Evolutionary conservation across 2,329 filamentous ascomycete genomes (phyloP).

Genomic region (Talaromyces verruculosus): DNA sequence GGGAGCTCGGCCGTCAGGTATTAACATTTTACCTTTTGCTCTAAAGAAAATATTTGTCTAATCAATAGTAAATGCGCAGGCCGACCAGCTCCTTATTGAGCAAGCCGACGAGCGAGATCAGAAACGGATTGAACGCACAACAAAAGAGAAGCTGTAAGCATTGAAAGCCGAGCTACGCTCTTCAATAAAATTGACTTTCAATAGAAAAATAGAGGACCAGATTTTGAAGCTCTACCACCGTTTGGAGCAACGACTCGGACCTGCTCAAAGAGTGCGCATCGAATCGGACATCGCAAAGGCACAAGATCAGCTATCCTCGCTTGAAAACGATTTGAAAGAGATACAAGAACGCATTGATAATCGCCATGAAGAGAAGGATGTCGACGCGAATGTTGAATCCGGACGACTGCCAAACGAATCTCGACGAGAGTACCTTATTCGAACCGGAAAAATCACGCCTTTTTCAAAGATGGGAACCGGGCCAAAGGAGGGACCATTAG

Average conservation of each 20-base stretch:
- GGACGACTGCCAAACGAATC: slow-evolving; percentile 73
- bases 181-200: not conserved
- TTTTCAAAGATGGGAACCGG: slow-evolving; percentile 76
- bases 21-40: not conserved
- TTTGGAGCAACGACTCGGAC: slow-evolving; percentile 55
- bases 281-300: slow-evolving; percentile 63
- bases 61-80: slow-evolving; percentile 35
- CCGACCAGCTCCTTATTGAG: slow-evolving; percentile 60
- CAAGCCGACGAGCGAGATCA: slow-evolving; percentile 65
- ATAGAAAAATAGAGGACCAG: slow-evolving; percentile 62
- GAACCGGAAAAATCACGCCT: slow-evolving; percentile 95
- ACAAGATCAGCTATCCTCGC: slow-evolving; percentile 61
- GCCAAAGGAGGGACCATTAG: slow-evolving; percentile 58
- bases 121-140: slow-evolving; percentile 61
- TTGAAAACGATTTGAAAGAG: slow-evolving; percentile 72
- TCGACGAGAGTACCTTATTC: slow-evolving; percentile 83
- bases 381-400: slow-evolving; percentile 45
- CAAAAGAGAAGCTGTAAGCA: slow-evolving; percentile 48
- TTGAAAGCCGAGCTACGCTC: not conserved
- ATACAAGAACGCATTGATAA: slow-evolving; percentile 80
- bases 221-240: slow-evolving; percentile 61
- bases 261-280: slow-evolving; percentile 49
- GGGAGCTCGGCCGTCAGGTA: slow-evolving; percentile 70
- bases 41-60: slow-evolving; percentile 2
- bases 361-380: slow-evolving; percentile 60